Base-by-base conservation (phyloP, 768 basidiomycete species). In the Leccinum arenicola region DNA sequence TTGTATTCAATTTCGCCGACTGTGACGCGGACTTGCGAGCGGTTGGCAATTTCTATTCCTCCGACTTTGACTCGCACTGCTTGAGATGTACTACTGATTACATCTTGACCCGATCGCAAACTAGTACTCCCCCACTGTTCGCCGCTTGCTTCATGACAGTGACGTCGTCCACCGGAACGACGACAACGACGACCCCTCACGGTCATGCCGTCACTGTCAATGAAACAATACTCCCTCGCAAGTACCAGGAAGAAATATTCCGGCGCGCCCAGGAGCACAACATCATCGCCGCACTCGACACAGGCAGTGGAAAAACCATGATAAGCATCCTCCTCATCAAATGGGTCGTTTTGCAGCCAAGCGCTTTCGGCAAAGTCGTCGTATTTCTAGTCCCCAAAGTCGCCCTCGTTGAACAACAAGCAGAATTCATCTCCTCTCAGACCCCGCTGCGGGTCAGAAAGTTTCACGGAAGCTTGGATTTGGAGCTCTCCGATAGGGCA, bases 321-420 rank as follows among this genome's bases (percentile, higher is more conserved):
- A 84, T 86, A 66, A 81, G 80, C 58, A 78, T 80, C 48, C 73
- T 84, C 7, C 82, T 95, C 58, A 87, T 94, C 66, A 87, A 87
- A 74, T 92, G 87, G 87, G 80, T 89, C 56, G 77, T 84, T 19
- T 67, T 82, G 0, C 82, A 82, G 60, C 77, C 82, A 19, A 64
- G 70, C 15, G 77, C 81, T 2, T 64, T 73, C 45, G 80, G 79
- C 55, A 91, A 89, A 71, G 80, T 83, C 50, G 80, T 87, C 62
- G 80, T 93, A 10, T 95, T 95, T 67, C 80, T 95, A 35, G 92
- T 92, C 3, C 94, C 94, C 0, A 88, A 88, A 64, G 91, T 93
- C 4, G 81, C 91, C 3, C 81, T 96, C 15, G 94, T 95, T 21
- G 84, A 89, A 62, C 94, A 95, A 68, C 91, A 94, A 68, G 83